A percentile compares a stretch with the other conserved stretches of the same genome.
Conservation (phyloP, 495 filamentous ascomycete genomes). For the Daldinia decipiens region DNA sequence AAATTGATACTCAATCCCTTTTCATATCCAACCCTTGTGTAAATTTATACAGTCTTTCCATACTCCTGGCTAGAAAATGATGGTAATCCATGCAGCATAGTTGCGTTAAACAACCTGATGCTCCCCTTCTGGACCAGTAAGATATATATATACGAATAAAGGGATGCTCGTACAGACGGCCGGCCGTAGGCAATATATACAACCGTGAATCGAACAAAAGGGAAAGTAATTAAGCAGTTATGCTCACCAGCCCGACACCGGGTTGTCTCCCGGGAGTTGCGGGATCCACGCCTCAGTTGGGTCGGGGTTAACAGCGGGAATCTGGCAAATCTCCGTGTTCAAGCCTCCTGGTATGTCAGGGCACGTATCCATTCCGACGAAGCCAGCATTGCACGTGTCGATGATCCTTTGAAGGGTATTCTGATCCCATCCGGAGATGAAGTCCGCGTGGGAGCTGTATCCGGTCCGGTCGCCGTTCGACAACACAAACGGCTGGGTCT, state of each 20-base stretch:
- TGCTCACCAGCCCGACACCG: conserved; percentile 50
- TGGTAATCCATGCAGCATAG: background rate
- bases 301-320: conserved; percentile 53
- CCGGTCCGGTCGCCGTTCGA: conserved; percentile 66
- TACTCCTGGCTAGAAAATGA: background rate
- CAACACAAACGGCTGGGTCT: conserved; percentile 70
- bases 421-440: conserved; percentile 76
- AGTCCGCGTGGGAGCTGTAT: conserved; percentile 71
- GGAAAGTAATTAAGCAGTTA: background rate
- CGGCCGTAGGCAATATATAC: conserved; percentile 5
- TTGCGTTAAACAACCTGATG: background rate
- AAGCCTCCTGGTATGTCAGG: conserved; percentile 54
- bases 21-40: background rate
- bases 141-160: conserved; percentile 8
- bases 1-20: background rate
- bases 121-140: background rate
- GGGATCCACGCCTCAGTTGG: conserved; percentile 46
- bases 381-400: conserved; percentile 64
- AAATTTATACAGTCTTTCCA: background rate
- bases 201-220: conserved; percentile 9
- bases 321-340: conserved; percentile 57
- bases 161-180: background rate
- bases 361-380: conserved; percentile 63
- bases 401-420: conserved; percentile 67
- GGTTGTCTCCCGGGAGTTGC: conserved; percentile 70